Conservation (phyloP, 345 rosid species). For the Rubroshorea leprosula region DNA sequence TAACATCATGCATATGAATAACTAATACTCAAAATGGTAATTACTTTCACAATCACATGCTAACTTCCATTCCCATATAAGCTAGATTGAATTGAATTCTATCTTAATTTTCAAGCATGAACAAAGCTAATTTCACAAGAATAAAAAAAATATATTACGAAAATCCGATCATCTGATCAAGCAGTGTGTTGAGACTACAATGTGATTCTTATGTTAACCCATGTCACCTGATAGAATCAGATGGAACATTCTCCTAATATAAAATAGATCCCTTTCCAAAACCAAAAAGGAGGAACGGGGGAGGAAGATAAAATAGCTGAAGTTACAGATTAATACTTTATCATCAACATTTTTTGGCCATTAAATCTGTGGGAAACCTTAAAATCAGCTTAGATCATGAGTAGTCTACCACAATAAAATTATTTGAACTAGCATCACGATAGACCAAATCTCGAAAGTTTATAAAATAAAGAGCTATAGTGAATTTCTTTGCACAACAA, state of each 20-base stretch:
- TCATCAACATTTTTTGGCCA: not conserved
- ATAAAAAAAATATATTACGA: not conserved
- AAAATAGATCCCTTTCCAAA: not conserved
- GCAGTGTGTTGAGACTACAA: not conserved
- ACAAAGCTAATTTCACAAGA: not conserved
- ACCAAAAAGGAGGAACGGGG: constrained; percentile 4
- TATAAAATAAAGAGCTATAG: no score
- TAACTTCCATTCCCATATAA: not conserved
- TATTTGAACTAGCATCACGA: no score
- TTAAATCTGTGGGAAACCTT: no score
- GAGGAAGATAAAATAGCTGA: no score
- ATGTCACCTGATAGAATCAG: not conserved
- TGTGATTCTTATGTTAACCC: not conserved
- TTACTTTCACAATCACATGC: not conserved
- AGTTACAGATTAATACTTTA: no score
- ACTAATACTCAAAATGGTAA: not conserved
- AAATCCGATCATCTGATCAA: not conserved
- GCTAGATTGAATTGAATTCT: no score
- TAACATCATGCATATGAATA: not conserved
- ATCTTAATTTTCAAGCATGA: not conserved
- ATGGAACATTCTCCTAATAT: not conserved
- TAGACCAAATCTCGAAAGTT: no score
- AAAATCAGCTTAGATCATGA: no score
- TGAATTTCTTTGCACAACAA: no score
- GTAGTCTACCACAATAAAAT: no score